Evolutionary conservation across 306 rosid genomes (phyloP), one percentile per base, ranked within the genome.

Genomic region (Glycine latifolia): DNA sequence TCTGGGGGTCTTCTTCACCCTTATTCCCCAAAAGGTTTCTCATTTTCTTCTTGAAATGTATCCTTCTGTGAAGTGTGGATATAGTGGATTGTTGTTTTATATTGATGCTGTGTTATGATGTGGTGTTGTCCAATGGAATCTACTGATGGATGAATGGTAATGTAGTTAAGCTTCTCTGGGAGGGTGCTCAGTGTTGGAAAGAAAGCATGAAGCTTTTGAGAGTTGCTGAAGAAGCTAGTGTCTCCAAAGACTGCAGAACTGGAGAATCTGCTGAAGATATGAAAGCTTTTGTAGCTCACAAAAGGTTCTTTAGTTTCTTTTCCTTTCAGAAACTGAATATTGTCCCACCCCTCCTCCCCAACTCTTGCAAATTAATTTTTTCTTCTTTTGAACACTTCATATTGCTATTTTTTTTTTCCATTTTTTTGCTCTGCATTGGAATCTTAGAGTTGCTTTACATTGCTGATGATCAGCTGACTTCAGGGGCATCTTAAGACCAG

Each of bases 401-500:
- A 14, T 56, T 39, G 16, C 75, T 77, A 73, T 72, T 77, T 78
- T 37, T 37, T 3, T 37, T 37, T 41, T 41, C 53, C 74, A 56
- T 61, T 75, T 81, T 26, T 48, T 31, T 48, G 0, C 61, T 79
- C 41, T 69, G 54, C 58, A 41, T 72, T 82, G 73, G 76, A 77
- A 46, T 84, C 88, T 89, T 72, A 71, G 87, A 52, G 48, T 76
- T 79, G 68, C 16, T 74, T 78, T 84, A 78, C 71, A 60, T 9
- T 82, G 79, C 87, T 85, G 82, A 86, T 86, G 83, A 81, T 67
- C 89, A 90, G 81, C 83, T 89, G 78, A 78, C 83, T 87, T 82
- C 90, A 93, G 99, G 92, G 99, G 99, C 67, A 92, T 95, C 79
- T 88, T 95, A 88, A 92, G 97, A 81, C 97, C 95, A 9, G 97